Conservation (phyloP, 495 filamentous ascomycete species). For the Coniosporium apollinis region DNA sequence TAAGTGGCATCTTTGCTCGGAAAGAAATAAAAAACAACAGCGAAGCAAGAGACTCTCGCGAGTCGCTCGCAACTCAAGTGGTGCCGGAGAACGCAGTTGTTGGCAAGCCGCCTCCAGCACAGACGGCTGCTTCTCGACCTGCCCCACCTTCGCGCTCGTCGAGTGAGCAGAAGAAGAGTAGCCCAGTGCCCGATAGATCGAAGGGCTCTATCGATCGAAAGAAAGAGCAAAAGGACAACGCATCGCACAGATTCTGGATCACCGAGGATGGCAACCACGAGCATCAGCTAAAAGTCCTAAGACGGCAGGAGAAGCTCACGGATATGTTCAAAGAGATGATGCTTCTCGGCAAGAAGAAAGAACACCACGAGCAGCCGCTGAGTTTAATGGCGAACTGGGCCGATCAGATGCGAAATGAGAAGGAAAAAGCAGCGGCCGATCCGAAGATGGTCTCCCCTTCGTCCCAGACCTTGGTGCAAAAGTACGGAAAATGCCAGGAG, state of each 20-base stretch:
- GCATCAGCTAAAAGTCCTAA: conserved; percentile 71
- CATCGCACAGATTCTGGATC: conserved; percentile 42
- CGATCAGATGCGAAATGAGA: conserved; percentile 78
- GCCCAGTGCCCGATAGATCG: too few species aligned
- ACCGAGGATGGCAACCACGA: conserved; percentile 43
- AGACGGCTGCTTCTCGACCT: too few species aligned
- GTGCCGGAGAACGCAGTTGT: too few species aligned
- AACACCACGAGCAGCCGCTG: conserved; percentile 67
- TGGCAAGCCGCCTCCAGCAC: too few species aligned
- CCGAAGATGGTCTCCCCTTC: conserved; percentile 63
- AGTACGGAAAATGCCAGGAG: conserved; percentile 98
- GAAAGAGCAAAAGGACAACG: conserved; percentile 4
- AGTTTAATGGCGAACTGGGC: conserved; percentile 94
- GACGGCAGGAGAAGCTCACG: conserved; percentile 88
- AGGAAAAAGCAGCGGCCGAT: conserved; percentile 56
- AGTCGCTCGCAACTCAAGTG: conserved; percentile 6
- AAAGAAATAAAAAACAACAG: conserved; percentile 13
- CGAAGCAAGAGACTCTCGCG: conserved; percentile 5
- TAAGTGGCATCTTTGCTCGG: conserved; percentile 24
- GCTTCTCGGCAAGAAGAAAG: conserved; percentile 52
- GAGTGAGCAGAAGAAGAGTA: conserved; percentile 13
- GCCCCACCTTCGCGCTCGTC: too few species aligned
- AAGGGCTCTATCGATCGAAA: too few species aligned
- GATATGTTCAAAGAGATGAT: conserved; percentile 77
- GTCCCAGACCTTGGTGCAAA: conserved; percentile 75